Conservation (phyloP, 2,329 filamentous ascomycete genomes). For the Colletotrichum truncatum region DNA sequence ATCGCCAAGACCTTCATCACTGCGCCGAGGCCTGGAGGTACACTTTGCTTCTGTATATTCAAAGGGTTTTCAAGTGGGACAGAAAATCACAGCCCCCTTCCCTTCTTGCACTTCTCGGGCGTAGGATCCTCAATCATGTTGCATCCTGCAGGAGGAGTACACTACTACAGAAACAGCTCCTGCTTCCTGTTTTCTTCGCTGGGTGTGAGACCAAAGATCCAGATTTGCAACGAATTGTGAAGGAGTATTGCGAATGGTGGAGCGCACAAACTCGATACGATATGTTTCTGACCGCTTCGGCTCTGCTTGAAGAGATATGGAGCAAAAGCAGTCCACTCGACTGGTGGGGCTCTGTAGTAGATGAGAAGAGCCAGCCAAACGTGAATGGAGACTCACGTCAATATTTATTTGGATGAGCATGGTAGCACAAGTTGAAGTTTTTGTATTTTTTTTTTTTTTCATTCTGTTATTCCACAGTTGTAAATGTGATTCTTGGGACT, state of each 20-base stretch:
- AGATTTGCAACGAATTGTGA: conserved; percentile 34
- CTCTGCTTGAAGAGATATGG: conserved; percentile 35
- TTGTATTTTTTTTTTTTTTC: too few relatives aligned
- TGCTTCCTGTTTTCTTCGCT: conserved; percentile 46
- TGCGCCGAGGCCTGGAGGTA: conserved; percentile 45
- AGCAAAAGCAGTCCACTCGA: neutral
- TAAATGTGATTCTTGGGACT: too few relatives aligned
- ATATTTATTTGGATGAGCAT: neutral
- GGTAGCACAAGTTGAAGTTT: too few relatives aligned
- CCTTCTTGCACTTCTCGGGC: conserved; percentile 35
- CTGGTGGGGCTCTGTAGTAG: neutral
- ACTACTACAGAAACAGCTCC: conserved; percentile 45
- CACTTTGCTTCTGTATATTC: conserved; percentile 42
- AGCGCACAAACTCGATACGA: conserved; percentile 39
- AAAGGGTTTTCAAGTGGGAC: conserved; percentile 38
- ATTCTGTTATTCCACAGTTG: too few relatives aligned
- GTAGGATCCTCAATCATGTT: conserved; percentile 41
- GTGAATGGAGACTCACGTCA: neutral
- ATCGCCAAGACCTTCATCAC: conserved; percentile 40
- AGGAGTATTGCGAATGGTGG: conserved; percentile 43
- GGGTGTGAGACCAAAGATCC: conserved; percentile 39
- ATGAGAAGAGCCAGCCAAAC: neutral
- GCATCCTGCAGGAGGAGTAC: conserved; percentile 38
- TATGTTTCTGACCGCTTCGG: conserved; percentile 38
- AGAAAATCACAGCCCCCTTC: conserved; percentile 8